A percentile compares a stretch with the other conserved stretches of the same genome.
These are phyloP conservation scores for Cornus controversa DNA, from an alignment of 148 eudicot species.

Conservation along the genomic window DNA sequence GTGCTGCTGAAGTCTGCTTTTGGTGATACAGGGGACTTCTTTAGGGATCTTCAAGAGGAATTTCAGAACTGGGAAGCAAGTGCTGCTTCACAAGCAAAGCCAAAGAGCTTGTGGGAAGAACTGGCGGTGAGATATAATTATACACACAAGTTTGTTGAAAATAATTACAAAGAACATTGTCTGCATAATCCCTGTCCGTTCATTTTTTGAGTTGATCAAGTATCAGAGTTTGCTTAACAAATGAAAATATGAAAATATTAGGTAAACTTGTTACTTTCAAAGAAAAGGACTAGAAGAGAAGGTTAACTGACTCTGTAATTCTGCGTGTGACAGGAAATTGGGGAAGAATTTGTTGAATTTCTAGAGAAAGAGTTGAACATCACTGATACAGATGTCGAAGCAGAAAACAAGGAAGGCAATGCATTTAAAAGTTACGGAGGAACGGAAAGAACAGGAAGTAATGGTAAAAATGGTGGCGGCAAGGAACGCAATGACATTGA, in stretches of 20 bases:
- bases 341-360: constrained; percentile 97
- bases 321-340: constrained; percentile 74
- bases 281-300: neutral
- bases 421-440: constrained; percentile 24
- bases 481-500: constrained; percentile 39
- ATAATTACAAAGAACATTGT: neutral
- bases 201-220: neutral
- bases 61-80: constrained; percentile 83
- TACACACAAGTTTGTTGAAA: neutral
- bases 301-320: neutral
- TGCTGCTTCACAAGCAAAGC: constrained; percentile 80
- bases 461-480: constrained; percentile 25
- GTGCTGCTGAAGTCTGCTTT: constrained; percentile 31
- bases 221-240: neutral
- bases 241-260: neutral
- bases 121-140: constrained; percentile 55
- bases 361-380: constrained; percentile 93
- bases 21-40: constrained; percentile 72
- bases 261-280: neutral
- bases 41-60: constrained; percentile 89
- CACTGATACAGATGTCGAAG: constrained; percentile 34
- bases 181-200: constrained; percentile 1
- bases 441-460: constrained; percentile 26
- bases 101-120: constrained; percentile 98
- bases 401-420: constrained; percentile 23